Conservation (phyloP, 257 asterid species). For the Hygrophila difformis region DNA sequence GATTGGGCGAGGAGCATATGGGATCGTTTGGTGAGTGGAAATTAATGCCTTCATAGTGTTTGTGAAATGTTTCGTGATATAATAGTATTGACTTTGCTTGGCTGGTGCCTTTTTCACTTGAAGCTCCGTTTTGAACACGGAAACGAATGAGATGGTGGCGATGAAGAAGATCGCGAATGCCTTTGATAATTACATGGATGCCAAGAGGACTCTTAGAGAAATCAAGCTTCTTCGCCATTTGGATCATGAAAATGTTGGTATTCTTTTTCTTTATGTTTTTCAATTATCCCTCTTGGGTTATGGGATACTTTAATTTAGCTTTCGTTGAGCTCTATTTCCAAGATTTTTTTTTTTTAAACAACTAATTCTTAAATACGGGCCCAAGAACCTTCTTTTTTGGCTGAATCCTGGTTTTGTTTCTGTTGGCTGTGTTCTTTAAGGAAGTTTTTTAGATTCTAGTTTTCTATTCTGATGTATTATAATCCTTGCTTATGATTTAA, state of each 20-base stretch:
- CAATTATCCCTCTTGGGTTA: neutral
- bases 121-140: conserved; percentile 77
- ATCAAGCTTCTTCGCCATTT: conserved; percentile 94
- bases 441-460: too few species aligned
- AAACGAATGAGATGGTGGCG: conserved; percentile 96
- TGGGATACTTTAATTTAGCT: neutral
- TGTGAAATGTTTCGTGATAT: neutral
- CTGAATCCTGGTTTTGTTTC: too few species aligned
- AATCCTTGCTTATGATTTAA: too few species aligned
- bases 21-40: conserved; percentile 71
- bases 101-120: conserved; percentile 10
- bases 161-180: conserved; percentile 90
- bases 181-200: conserved; percentile 87
- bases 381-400: too few species aligned
- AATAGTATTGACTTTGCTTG: neutral
- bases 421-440: too few species aligned
- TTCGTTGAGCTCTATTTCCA: neutral
- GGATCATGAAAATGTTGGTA: conserved; percentile 85
- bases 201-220: conserved; percentile 89
- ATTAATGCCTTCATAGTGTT: neutral
- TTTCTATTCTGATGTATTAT: too few species aligned
- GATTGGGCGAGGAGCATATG: conserved; percentile 97
- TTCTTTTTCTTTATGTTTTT: neutral
- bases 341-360: too few species aligned
- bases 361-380: too few species aligned